Evolutionary conservation across 2,329 filamentous ascomycete genomes (phyloP), one percentile per base, ranked within the genome.

Genomic region (Elsinoe perseae): DNA sequence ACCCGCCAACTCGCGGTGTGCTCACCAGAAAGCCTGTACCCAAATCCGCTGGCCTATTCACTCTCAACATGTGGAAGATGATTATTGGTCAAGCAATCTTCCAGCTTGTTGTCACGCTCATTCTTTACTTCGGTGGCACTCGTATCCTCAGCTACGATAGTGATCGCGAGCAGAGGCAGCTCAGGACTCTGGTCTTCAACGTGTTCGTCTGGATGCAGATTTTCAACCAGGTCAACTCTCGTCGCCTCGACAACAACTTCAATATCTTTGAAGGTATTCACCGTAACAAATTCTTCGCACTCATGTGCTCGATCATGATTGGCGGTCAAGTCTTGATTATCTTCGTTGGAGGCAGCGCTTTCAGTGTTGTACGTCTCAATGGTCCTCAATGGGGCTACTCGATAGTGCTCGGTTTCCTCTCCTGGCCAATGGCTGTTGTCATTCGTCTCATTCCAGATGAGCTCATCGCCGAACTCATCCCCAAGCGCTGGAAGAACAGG

Each of bases 121-220:
- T 92, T 60, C 79, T 96, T 21, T 91, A 91, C 73, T 97, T 91
- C 63, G 56, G 54, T 44, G 43, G 28, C 20, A 28, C 27, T 18
- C 38, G 48, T 25, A 82, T 89, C 12, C 76, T 89, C n/a, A 75
- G 75, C 7, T 82, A 84, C 62, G 68, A 78, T 12, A 73, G 74
- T 27, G 60, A 61, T 1, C 48, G 59, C 10, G 64, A 74, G 30
- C 68, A 79, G 6, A 67, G 71, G 12, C 77, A 87, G 64, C 77
- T 95, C 58, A 77, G 83, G 56, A 95, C 90, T 2, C 79, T 97
- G 48, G 87, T 97, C 6, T 97, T 97, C 80, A 97, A 97, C 75
- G 93, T 89, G 0, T 97, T 97, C 68, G 92, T 96, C 54, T 97
- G 92, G 92, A 96, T 97, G 91, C 92, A 97, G 65, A 95, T 97